Conservation (phyloP, 2,329 filamentous ascomycete species). For the Colletotrichum limetticola region DNA sequence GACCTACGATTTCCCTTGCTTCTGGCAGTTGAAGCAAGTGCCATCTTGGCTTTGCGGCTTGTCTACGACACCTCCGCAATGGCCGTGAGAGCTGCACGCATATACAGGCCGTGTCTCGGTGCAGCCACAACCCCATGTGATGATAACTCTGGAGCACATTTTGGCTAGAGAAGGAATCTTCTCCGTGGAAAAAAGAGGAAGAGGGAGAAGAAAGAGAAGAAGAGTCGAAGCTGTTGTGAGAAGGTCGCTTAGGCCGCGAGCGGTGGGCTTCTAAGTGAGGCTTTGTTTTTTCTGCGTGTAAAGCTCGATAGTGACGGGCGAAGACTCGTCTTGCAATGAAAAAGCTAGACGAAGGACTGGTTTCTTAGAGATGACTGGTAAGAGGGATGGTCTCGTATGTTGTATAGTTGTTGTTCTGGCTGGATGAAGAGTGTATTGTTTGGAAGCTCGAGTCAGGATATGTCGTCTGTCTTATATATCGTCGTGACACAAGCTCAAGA, state of each 20-base stretch:
- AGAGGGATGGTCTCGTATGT: neutral
- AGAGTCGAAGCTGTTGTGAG: neutral
- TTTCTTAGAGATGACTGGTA: neutral
- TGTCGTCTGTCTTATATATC: conserved; percentile 34
- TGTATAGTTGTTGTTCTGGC: neutral
- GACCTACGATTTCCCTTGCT: conserved; percentile 32
- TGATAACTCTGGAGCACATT: conserved; percentile 22
- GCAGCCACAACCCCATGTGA: conserved; percentile 11
- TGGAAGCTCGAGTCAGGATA: conserved; percentile 10
- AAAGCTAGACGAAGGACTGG: no score
- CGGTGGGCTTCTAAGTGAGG: neutral
- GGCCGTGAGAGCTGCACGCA: neutral
- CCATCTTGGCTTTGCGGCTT: conserved; percentile 2
- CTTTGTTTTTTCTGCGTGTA: neutral
- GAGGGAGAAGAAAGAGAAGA: no score
- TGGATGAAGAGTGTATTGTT: conserved; percentile 19
- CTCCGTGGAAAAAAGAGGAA: neutral
- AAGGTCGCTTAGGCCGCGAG: neutral
- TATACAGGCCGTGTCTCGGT: conserved; percentile 1
- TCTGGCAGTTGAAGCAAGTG: conserved; percentile 22
- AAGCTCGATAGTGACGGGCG: neutral
- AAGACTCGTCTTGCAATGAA: neutral
- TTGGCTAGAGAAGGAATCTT: neutral
- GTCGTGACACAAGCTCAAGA: conserved; percentile 33
- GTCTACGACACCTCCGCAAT: conserved; percentile 5